phyloP scores from a whole-genome alignment of 768 basidiomycete species.

The Scleroderma citrinum region DNA sequence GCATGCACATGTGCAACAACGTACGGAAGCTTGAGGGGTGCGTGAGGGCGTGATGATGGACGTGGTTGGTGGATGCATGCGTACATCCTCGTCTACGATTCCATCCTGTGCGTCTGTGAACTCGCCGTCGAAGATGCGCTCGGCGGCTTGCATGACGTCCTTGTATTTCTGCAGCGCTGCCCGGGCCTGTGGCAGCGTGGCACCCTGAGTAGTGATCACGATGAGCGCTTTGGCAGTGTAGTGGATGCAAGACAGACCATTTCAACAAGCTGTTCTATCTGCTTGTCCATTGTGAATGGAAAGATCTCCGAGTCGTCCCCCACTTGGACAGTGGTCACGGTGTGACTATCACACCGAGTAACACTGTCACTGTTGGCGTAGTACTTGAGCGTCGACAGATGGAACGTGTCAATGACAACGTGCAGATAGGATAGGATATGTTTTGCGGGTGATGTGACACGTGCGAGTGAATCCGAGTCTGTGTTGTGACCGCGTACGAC shows the following conservation, averaged over 20 bases:
- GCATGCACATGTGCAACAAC: conserved; percentile 1
- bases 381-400: not conserved
- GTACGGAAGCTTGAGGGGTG: conserved; percentile 20
- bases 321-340: too few relatives aligned
- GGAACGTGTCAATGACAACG: too few relatives aligned
- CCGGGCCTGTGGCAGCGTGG: conserved; percentile 72
- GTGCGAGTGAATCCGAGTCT: not conserved
- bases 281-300: conserved; percentile 39
- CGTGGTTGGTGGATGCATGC: conserved; percentile 32
- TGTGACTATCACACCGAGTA: not conserved
- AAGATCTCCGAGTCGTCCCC: not conserved
- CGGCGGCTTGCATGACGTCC: conserved; percentile 92
- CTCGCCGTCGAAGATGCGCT: conserved; percentile 77
- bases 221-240: not conserved
- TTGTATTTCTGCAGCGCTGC: conserved; percentile 76
- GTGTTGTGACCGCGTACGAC: not conserved
- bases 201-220: conserved; percentile 79
- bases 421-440: not conserved
- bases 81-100: conserved; percentile 39
- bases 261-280: conserved; percentile 58
- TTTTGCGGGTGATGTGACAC: not conserved
- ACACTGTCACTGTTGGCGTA: not conserved
- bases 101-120: conserved; percentile 63
- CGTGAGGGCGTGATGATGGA: conserved; percentile 24
- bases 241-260: conserved; percentile 33